phyloP scores from a whole-genome alignment of 257 asterid species.

The Lycium ferocissimum region DNA sequence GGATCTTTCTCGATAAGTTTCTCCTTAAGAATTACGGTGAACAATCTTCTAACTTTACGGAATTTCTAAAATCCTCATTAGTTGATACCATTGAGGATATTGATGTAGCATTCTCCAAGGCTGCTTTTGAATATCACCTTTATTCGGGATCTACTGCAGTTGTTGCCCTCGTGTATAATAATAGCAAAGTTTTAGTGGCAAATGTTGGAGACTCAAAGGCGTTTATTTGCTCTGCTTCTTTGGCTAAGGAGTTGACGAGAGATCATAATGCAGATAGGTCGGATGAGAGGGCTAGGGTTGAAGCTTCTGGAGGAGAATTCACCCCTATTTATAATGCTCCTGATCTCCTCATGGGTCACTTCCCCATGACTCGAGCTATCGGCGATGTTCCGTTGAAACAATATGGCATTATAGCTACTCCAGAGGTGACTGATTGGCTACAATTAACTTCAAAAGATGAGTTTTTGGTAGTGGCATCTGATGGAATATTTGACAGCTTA shows the following conservation, averaged over 20 bases:
- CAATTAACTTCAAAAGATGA: not conserved
- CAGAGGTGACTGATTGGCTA: not conserved
- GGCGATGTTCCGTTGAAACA: not conserved
- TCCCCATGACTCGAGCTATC: not conserved
- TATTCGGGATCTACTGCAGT: not conserved
- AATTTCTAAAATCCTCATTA: not conserved
- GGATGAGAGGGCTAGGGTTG: constrained; percentile 10
- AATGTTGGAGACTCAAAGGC: not conserved
- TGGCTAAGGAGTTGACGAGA: not conserved
- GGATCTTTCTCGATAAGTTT: not conserved
- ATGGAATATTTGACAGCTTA: not conserved
- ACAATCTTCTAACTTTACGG: not conserved
- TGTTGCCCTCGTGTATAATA: not conserved
- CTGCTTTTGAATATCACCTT: not conserved
- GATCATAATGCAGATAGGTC: constrained; percentile 25
- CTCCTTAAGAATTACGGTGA: not conserved
- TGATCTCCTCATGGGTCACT: not conserved
- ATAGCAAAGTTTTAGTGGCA: not conserved
- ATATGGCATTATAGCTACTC: not conserved
- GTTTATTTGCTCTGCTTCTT: not conserved
- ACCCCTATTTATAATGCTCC: not conserved
- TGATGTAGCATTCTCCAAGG: not conserved
- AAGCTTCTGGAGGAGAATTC: constrained; percentile 17
- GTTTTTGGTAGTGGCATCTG: not conserved
- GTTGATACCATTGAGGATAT: not conserved